phyloP scores from a whole-genome alignment of 306 rosid genomes.

The Abrus pulchellus region DNA sequence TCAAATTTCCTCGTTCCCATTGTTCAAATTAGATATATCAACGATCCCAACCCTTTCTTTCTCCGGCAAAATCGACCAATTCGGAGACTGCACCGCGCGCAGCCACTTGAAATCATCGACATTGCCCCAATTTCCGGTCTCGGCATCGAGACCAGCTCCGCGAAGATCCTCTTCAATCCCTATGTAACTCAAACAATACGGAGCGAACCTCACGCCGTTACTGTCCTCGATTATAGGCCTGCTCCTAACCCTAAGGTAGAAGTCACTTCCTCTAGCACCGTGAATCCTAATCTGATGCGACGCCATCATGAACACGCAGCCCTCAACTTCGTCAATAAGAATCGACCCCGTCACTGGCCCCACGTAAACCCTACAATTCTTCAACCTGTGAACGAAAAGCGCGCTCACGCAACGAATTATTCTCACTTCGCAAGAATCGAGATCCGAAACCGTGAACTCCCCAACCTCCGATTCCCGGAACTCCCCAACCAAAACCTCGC shows the following conservation, averaged over 20 bases:
- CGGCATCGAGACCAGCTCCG: slow-evolving; percentile 62
- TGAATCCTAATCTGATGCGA: slow-evolving; percentile 95
- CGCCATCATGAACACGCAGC: slow-evolving; percentile 70
- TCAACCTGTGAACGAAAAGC: slow-evolving; percentile 74
- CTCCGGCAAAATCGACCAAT: slow-evolving; percentile 83
- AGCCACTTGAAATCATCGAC: slow-evolving; percentile 94
- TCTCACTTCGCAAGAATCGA: slow-evolving; percentile 87
- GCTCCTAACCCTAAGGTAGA: slow-evolving; percentile 90
- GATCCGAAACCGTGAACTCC: slow-evolving; percentile 80
- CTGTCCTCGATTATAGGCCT: slow-evolving; percentile 87
- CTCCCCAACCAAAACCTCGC: slow-evolving; percentile 58
- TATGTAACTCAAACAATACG: slow-evolving; percentile 73
- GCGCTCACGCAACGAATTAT: slow-evolving; percentile 73
- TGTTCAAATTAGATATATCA: slow-evolving; percentile 47
- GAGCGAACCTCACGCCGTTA: slow-evolving; percentile 73
- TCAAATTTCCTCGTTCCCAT: slow-evolving; percentile 49
- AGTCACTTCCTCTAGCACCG: slow-evolving; percentile 65
- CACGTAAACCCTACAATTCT: slow-evolving; percentile 65
- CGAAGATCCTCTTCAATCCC: slow-evolving; percentile 78
- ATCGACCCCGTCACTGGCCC: slow-evolving; percentile 80
- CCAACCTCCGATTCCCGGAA: slow-evolving; percentile 71
- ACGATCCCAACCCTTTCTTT: slow-evolving; percentile 66
- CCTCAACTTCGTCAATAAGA: slow-evolving; percentile 77
- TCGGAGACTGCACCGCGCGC: slow-evolving; percentile 79
- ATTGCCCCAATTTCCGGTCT: slow-evolving; percentile 84